These are phyloP conservation scores for Nicotiana undulata DNA, from an alignment of 257 asterid species.

Conservation along the genomic window DNA sequence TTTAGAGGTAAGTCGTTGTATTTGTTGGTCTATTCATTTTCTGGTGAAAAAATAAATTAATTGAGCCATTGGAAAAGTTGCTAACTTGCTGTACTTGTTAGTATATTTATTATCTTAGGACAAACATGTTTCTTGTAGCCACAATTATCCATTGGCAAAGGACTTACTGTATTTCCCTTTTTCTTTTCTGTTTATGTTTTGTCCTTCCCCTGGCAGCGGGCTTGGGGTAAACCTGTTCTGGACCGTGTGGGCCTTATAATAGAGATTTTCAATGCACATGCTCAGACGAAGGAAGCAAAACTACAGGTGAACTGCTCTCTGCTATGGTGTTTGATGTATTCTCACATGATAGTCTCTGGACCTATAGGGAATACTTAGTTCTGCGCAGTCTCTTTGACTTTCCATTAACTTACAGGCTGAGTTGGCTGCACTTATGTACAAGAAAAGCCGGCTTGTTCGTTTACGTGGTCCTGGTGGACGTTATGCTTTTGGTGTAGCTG, in stretches of 20 bases:
- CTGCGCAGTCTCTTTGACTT: background rate
- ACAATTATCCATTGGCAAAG: slow-evolving; percentile 1
- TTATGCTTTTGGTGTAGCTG: slow-evolving; percentile 64
- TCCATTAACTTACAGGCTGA: slow-evolving; percentile 55
- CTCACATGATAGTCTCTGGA: background rate
- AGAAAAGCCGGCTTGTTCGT: slow-evolving; percentile 90
- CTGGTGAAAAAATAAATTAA: background rate
- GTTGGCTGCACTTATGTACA: slow-evolving; percentile 95
- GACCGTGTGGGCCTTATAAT: slow-evolving; percentile 91
- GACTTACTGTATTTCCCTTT: background rate
- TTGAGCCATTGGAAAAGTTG: background rate
- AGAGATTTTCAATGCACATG: slow-evolving; percentile 96
- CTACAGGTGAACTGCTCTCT: slow-evolving; percentile 51
- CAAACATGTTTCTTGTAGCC: background rate
- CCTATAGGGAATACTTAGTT: background rate
- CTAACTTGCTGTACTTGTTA: background rate
- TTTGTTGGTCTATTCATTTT: background rate
- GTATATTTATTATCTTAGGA: background rate
- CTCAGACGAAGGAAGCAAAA: slow-evolving; percentile 97
- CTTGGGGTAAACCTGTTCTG: slow-evolving; percentile 85
- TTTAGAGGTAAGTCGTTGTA: slow-evolving; percentile 55
- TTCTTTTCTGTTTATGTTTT: background rate
- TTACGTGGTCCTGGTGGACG: slow-evolving; percentile 83
- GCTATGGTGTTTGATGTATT: background rate
- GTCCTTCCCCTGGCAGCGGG: slow-evolving; percentile 32